phyloP scores from a whole-genome alignment of 225 moss, liverwort and hornwort species.

The Climacium dendroides region DNA sequence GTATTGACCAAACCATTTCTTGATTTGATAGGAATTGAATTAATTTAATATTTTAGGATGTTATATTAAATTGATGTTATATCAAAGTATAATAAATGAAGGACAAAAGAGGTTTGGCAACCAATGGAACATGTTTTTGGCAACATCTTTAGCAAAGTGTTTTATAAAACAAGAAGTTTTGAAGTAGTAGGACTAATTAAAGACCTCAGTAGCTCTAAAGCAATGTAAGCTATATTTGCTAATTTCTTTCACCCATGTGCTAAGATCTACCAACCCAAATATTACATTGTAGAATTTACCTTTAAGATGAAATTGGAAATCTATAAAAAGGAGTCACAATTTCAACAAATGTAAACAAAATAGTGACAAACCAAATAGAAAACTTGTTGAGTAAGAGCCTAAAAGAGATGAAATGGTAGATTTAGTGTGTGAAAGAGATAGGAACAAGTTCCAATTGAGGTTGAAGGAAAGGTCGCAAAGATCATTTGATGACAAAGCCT shows the following conservation, averaged over 20 bases:
- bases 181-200: neutral
- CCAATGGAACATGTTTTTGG: neutral
- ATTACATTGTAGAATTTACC: neutral
- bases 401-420: too few relatives aligned
- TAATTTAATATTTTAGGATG: neutral
- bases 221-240: neutral
- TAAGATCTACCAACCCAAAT: fast-evolving
- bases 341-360: neutral
- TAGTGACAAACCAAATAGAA: neutral
- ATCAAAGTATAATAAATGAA: neutral
- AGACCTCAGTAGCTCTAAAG: neutral
- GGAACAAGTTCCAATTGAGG: fast-evolving
- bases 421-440: too few relatives aligned
- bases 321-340: fast-evolving
- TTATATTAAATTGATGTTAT: too few relatives aligned
- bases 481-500: too few relatives aligned
- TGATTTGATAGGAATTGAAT: neutral
- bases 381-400: too few relatives aligned
- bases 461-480: neutral
- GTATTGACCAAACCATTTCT: neutral
- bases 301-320: neutral
- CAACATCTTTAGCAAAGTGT: neutral
- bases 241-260: fast-evolving
- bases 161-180: neutral
- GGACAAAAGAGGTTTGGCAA: neutral